Evolutionary conservation across 257 asterid species (phyloP).

Genomic region (Solanum etuberosum): DNA sequence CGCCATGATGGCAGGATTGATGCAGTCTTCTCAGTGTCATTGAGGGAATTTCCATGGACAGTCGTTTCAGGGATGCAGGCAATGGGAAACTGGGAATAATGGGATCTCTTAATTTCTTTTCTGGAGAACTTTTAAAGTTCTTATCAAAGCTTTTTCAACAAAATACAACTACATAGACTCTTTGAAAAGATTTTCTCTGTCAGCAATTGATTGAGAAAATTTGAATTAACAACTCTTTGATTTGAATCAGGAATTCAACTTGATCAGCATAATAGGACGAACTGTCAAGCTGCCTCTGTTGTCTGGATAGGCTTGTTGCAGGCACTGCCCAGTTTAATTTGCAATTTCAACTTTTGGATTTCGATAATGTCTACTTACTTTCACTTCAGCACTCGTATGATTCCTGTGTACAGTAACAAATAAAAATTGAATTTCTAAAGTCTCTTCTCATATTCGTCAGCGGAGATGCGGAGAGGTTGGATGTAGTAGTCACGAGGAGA

Average conservation of each 20-base stretch:
- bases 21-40: constrained; percentile 66
- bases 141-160: background rate
- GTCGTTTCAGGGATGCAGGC: constrained; percentile 56
- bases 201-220: background rate
- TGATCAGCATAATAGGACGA: background rate
- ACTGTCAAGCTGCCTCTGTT: background rate
- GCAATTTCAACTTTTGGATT: constrained; percentile 35
- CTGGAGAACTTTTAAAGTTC: background rate
- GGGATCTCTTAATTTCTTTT: constrained; percentile 35
- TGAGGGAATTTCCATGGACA: constrained; percentile 62
- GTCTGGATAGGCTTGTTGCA: constrained; percentile 32
- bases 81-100: constrained; percentile 69
- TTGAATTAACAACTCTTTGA: background rate
- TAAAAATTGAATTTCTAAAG: background rate
- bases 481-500: background rate
- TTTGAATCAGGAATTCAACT: background rate
- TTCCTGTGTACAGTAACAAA: background rate
- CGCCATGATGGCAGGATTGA: constrained; percentile 58
- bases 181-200: background rate
- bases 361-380: constrained; percentile 19
- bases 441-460: background rate
- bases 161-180: background rate
- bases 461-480: background rate
- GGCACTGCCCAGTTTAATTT: constrained; percentile 52
- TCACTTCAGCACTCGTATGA: background rate